A percentile compares a stretch with the other conserved stretches of the same genome.
These are phyloP conservation scores for Wallacemonas sp. DNA, from an alignment of 208 protist genomes.

Conservation along the genomic window DNA sequence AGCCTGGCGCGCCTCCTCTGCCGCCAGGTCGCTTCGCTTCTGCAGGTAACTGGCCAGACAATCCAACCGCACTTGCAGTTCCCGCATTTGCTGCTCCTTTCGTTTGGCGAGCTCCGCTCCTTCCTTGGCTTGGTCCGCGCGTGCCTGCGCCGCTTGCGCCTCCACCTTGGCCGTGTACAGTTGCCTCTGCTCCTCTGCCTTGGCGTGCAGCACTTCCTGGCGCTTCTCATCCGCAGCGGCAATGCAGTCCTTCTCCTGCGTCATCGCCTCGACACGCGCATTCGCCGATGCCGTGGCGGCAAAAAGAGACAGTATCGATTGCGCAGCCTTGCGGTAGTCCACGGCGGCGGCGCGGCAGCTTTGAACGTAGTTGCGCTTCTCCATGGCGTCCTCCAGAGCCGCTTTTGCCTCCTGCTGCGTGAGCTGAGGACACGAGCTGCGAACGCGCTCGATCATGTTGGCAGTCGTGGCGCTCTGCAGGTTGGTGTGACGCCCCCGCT, in stretches of 20 bases:
- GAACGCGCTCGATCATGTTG: slow-evolving; percentile 25
- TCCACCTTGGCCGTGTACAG: slow-evolving; percentile 12
- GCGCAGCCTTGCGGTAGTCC: slow-evolving; percentile 27
- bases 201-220: slow-evolving; percentile 13
- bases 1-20: slow-evolving; percentile 49
- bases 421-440: slow-evolving; percentile 23
- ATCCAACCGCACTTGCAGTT: slow-evolving; percentile 69
- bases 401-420: slow-evolving; percentile 9
- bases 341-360: slow-evolving; percentile 20
- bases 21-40: slow-evolving; percentile 29
- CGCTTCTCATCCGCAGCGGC: background rate
- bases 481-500: slow-evolving; percentile 25
- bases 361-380: slow-evolving; percentile 15
- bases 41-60: slow-evolving; percentile 44
- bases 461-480: slow-evolving; percentile 8
- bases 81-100: slow-evolving; percentile 30
- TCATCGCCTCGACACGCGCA: slow-evolving; percentile 2
- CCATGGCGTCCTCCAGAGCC: slow-evolving; percentile 27
- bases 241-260: background rate
- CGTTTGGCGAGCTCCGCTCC: slow-evolving; percentile 24
- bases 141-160: slow-evolving; percentile 31
- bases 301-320: background rate
- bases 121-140: slow-evolving; percentile 42
- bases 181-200: slow-evolving; percentile 5
- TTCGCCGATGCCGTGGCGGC: background rate